Conservation (phyloP, 2,329 filamentous ascomycete genomes). For the Hypoxylon sp. region DNA sequence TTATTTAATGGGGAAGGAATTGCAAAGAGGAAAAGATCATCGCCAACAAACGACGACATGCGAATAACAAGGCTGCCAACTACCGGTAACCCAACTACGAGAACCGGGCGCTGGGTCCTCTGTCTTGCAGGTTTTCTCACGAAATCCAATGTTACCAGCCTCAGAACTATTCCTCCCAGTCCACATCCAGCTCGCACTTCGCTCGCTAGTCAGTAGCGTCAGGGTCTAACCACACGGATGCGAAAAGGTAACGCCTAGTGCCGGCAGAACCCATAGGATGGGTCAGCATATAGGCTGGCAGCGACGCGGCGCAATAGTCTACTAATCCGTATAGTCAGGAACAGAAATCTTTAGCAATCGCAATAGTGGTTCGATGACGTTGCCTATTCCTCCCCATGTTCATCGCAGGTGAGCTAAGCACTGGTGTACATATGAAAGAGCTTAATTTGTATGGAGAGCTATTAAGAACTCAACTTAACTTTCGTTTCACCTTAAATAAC, state of each 20-base stretch:
- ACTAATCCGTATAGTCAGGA: slow-evolving; percentile 7
- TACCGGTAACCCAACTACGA: not conserved
- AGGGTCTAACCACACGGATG: slow-evolving; percentile 19
- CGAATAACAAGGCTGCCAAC: slow-evolving; percentile 25
- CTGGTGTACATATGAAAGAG: no score
- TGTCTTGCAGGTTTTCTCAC: not conserved
- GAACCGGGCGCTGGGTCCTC: not conserved
- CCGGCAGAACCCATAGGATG: slow-evolving; percentile 10
- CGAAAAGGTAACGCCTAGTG: slow-evolving; percentile 7
- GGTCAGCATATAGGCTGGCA: slow-evolving; percentile 2
- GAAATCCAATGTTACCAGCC: slow-evolving; percentile 5
- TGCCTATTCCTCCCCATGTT: slow-evolving; percentile 5
- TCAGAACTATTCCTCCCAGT: not conserved
- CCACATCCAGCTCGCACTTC: slow-evolving; percentile 13
- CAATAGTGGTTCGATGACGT: slow-evolving; percentile 16
- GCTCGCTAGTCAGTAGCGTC: slow-evolving; percentile 19
- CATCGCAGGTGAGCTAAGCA: slow-evolving; percentile 1
- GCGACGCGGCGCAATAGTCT: slow-evolving; percentile 10
- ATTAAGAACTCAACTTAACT: no score
- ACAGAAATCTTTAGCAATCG: not conserved
- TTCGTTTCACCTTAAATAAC: no score
- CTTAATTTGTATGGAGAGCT: no score
- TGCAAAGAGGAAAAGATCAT: slow-evolving; percentile 45
- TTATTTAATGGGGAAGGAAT: slow-evolving; percentile 43
- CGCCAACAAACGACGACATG: slow-evolving; percentile 36